Evolutionary conservation across 2,329 filamentous ascomycete genomes (phyloP), one percentile per base, ranked within the genome.

Genomic region (Alternaria arborescens): DNA sequence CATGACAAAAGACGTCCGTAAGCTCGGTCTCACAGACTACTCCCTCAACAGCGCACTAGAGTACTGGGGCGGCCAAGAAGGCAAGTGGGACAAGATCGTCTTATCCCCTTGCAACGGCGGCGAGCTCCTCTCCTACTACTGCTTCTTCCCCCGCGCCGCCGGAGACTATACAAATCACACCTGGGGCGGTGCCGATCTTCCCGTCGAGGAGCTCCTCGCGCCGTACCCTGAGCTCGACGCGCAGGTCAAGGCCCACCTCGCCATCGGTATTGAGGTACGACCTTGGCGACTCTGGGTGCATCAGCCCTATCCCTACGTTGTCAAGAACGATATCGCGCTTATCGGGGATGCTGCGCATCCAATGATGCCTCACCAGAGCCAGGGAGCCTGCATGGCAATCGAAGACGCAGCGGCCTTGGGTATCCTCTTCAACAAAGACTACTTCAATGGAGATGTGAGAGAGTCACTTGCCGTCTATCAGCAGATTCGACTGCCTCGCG

Each of bases 1-100:
- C 56, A 77, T 77, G 20, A 89, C 88, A 0, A 85, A 86, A 38
- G 83, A 89, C n/a, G 87, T 86, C 1, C 82, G 87, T 30, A 80
- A 81, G 58, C 79, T 86, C 1, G 88, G 88, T 2, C 82, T 91
- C 0, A 82, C 87, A 32, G 87, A 91, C 72, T 90, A 89, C 76
- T 87, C 87, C 0, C 70, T 82, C 34, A 75, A 91, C 77, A 80
- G 75, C 26, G 88, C 88, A 0, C 80, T 91, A 0, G 87, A 91
- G 74, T 91, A 90, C 80, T 91, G 89, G 89, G 89, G 89, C 26
- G 89, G 89, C 1, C 84, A 87, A 53, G 85, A 88, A 56, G 87
- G 86, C 69, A 87, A 69, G 82, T 82, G 68, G 68, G 86, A 90
- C 76, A 91, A 91, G 82, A 91, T 91, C 59, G 89, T 91, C 5